A percentile compares a stretch with the other conserved stretches of the same genome.
phyloP scores from a whole-genome alignment of 345 rosid genomes.

The Euphorbia peplus region DNA sequence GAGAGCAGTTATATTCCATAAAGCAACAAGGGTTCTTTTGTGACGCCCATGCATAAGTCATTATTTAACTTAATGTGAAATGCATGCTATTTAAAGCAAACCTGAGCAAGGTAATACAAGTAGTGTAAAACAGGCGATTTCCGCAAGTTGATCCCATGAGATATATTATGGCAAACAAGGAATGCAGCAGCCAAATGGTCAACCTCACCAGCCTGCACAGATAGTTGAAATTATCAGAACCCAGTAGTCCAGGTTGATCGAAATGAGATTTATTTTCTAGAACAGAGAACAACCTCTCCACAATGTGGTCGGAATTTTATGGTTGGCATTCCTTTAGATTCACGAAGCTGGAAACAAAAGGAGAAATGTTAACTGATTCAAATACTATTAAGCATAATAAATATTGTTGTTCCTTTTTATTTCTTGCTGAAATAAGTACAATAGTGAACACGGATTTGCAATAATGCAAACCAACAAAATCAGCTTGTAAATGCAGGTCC shows the following conservation, averaged over 20 bases:
- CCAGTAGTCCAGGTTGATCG: background rate
- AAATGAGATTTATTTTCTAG: background rate
- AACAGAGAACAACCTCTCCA: slow-evolving; percentile 45
- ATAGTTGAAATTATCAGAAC: slow-evolving; percentile 16
- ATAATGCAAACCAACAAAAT: background rate
- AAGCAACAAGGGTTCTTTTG: background rate
- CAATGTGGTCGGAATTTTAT: slow-evolving; percentile 57
- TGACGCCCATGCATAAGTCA: slow-evolving; percentile 3
- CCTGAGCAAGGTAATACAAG: slow-evolving; percentile 56
- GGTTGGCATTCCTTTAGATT: slow-evolving; percentile 53
- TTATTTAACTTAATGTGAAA: background rate
- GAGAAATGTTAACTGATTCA: background rate
- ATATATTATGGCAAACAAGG: slow-evolving; percentile 46
- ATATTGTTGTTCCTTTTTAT: background rate
- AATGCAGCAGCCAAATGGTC: slow-evolving; percentile 59
- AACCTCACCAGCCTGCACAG: slow-evolving; percentile 48
- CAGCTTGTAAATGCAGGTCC: background rate
- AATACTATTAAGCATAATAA: slow-evolving; percentile 8
- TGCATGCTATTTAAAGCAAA: slow-evolving; percentile 20
- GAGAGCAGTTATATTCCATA: background rate
- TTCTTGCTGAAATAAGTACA: background rate
- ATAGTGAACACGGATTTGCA: background rate
- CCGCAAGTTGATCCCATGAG: slow-evolving; percentile 54
- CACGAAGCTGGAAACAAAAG: slow-evolving; percentile 45
- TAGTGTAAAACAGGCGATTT: slow-evolving; percentile 57